These are phyloP conservation scores for Saitozyma podzolica DNA, from an alignment of 768 basidiomycete genomes.

Conservation along the genomic window DNA sequence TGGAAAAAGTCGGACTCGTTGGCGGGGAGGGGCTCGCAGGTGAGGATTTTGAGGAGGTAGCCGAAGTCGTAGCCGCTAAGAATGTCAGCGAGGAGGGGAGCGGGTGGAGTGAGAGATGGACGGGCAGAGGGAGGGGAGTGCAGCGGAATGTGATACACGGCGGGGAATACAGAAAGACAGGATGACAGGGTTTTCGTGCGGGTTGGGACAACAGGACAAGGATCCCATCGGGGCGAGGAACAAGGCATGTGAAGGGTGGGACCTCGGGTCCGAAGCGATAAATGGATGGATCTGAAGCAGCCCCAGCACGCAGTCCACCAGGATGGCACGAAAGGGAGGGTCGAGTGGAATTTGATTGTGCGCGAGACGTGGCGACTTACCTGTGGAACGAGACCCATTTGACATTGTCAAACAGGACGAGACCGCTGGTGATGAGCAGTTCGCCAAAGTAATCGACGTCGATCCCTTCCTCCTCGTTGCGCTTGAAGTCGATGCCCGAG, in stretches of 20 bases:
- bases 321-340: too few species aligned
- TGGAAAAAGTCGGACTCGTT: constrained; percentile 89
- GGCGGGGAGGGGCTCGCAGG: constrained; percentile 74
- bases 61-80: constrained; percentile 88
- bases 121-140: not conserved
- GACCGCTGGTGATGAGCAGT: constrained; percentile 90
- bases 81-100: not conserved
- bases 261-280: not conserved
- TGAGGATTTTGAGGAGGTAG: constrained; percentile 90
- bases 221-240: too few species aligned
- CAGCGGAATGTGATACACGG: not conserved
- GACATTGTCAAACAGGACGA: constrained; percentile 83
- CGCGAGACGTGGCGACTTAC: constrained; percentile 58
- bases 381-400: constrained; percentile 99
- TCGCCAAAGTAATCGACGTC: constrained; percentile 92
- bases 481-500: constrained; percentile 91
- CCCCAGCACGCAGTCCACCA: too few species aligned
- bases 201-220: too few species aligned
- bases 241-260: too few species aligned
- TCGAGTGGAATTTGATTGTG: too few species aligned
- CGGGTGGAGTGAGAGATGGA: not conserved
- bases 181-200: too few species aligned
- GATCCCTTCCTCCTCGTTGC: constrained; percentile 90
- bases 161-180: too few species aligned
- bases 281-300: not conserved